These are phyloP conservation scores for Pogostemon cablin DNA, from an alignment of 257 asterid species.

Conservation along the genomic window DNA sequence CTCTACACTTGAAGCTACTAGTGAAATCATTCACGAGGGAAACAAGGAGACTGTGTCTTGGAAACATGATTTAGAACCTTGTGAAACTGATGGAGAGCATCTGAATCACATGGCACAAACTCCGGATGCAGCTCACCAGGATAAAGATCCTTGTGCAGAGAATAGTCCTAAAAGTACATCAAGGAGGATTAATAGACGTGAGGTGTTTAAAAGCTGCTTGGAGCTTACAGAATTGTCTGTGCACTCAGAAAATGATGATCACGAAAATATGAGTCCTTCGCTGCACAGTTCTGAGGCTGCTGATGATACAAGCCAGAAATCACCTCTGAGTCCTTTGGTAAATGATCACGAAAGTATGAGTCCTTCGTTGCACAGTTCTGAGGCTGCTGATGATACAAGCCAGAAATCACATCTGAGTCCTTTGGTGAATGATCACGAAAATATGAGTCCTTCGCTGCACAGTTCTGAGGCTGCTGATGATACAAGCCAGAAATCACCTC, in stretches of 20 bases:
- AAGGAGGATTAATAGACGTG: conserved; percentile 44
- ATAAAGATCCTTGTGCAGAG: conserved; percentile 28
- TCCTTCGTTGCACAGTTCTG: conserved; percentile 36
- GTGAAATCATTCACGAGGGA: conserved; percentile 29
- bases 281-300: conserved; percentile 32
- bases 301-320: conserved; percentile 41
- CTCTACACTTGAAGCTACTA: conserved; percentile 34
- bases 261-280: conserved; percentile 38
- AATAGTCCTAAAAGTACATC: conserved; percentile 39
- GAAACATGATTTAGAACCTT: conserved; percentile 38
- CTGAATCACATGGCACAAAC: conserved; percentile 33
- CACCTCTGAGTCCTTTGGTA: conserved; percentile 37
- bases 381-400: conserved; percentile 38
- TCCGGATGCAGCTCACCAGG: conserved; percentile 36
- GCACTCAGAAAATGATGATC: conserved; percentile 43
- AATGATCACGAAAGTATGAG: conserved; percentile 35
- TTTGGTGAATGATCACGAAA: conserved; percentile 36
- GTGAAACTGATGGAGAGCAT: conserved; percentile 42
- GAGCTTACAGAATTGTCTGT: conserved; percentile 56
- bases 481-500: conserved; percentile 39
- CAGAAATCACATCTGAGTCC: conserved; percentile 43
- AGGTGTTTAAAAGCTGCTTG: conserved; percentile 73
- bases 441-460: conserved; percentile 34
- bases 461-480: conserved; percentile 37
- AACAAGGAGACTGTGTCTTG: conserved; percentile 31